A percentile compares a stretch with the other conserved stretches of the same genome.
Conservation (phyloP, 768 basidiomycete species). For the Tricholoma hemisulphureum region DNA sequence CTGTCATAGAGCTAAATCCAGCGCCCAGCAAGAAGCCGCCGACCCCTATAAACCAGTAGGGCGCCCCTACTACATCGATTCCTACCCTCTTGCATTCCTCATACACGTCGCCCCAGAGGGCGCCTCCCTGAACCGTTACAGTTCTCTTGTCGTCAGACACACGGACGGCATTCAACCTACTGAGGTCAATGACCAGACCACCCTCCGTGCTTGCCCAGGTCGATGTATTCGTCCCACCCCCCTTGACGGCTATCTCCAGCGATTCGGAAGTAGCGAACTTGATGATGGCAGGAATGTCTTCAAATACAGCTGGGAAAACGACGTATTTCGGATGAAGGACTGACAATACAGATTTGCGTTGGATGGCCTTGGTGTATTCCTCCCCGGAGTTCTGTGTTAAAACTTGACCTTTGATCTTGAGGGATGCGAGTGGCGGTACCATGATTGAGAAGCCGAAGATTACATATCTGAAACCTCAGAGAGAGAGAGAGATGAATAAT, state of each 20-base stretch:
- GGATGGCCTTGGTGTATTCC: not conserved
- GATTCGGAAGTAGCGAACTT: constrained; percentile 9
- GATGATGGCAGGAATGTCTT: constrained; percentile 7
- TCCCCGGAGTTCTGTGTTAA: not conserved
- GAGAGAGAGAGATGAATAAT: no score
- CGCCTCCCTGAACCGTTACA: constrained; percentile 13
- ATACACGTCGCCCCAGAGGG: constrained; percentile 18
- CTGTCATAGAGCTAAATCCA: constrained; percentile 10
- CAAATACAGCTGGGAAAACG: not conserved
- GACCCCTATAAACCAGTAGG: constrained; percentile 13
- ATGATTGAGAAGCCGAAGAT: not conserved
- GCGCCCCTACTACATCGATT: constrained; percentile 14
- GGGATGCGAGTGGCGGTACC: no score
- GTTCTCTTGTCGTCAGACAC: constrained; percentile 9
- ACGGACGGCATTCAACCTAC: constrained; percentile 4
- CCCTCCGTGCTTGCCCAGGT: constrained; percentile 12
- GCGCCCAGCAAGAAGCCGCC: constrained; percentile 12
- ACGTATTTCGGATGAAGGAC: constrained; percentile 6
- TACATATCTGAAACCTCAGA: not conserved
- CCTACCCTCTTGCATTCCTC: constrained; percentile 4
- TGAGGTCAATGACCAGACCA: constrained; percentile 18
- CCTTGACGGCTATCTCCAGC: constrained; percentile 17
- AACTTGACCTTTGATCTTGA: not conserved
- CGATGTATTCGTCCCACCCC: constrained; percentile 10
- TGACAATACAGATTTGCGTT: not conserved